Base-by-base conservation (phyloP, 768 basidiomycete genomes). In the Boletus reticuloceps region DNA sequence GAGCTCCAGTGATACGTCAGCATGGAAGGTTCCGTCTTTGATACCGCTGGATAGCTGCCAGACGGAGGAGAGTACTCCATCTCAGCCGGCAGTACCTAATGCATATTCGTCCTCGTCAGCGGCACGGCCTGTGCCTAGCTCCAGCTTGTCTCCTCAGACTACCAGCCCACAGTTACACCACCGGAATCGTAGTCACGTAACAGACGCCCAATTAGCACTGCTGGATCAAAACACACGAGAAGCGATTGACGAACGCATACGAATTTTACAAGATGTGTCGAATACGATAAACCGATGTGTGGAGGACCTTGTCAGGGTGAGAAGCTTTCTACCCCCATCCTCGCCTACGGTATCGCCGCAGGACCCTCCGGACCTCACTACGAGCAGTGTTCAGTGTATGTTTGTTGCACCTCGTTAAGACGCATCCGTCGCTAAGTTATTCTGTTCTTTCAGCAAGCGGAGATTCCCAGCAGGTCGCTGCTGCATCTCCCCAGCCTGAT, bases 211-310 rank as follows among this genome's bases (percentile, higher is more conserved):
- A 62, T 75, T 94, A 13, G 74, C 78, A 17, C 71, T 77, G 19
- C 72, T 93, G 70, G 89, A 93, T 58, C 73, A 63, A 27, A 66
- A 86, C 38, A 91, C 90, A 27, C 77, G 89, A 51, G 88, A 90
- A 60, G 88, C 88, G 7, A 88, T 97, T 47, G 91, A 94, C 60
- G 91, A 94, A 63, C 82, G 92, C 51, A 71, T 98, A 57, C 78
- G 84, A 41, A 79, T 92, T 38, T 73, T 98, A 37, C 86, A 93
- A 71, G 81, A 84, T 17, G 87, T 95, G 38, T 90, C 92, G 38
- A 77, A 77, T 37, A 80, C 85, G 4, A 76, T 94, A n/a, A 83
- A 82, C 65, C 78, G 79, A 19, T 86, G 91, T 62, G 80, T 91
- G 51, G 86, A 89, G 59, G 91, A 97, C 61, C 77, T 97, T 57